Percentiles rank a stretch among this genome's conserved stretches.
Evolutionary conservation across 148 eudicot species (phyloP).

Genomic region (Camellia granthamiana): DNA sequence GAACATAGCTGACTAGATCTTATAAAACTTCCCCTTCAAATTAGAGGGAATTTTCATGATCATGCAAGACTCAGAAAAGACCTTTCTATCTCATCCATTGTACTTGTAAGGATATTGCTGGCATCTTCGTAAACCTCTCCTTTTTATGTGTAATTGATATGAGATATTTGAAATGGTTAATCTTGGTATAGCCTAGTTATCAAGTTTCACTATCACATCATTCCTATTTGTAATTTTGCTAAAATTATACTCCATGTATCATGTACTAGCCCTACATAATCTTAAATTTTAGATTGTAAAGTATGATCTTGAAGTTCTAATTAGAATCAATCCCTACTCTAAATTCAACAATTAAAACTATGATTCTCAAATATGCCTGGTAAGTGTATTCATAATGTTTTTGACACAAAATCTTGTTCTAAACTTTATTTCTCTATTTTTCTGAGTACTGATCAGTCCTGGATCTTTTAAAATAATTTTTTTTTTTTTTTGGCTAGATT

Average conservation of each 20-base stretch:
- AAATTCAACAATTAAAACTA: not conserved
- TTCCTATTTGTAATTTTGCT: not conserved
- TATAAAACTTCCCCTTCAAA: not conserved
- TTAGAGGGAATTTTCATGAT: not conserved
- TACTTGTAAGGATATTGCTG: not conserved
- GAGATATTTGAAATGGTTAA: not conserved
- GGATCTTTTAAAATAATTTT: not conserved
- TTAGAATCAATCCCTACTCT: not conserved
- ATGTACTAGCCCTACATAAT: not conserved
- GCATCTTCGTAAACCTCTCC: no score
- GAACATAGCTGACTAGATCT: not conserved
- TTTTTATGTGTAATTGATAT: not conserved
- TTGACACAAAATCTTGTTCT: not conserved
- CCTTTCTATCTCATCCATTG: not conserved
- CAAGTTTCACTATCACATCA: not conserved
- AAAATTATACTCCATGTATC: not conserved
- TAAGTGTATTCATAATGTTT: not conserved
- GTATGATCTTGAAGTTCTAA: not conserved
- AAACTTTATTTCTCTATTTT: not conserved
- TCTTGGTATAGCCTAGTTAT: not conserved
- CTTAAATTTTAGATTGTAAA: not conserved
- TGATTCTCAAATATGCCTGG: not conserved
- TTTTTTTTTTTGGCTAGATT: not conserved
- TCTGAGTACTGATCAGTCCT: not conserved
- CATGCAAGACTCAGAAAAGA: not conserved